These are phyloP conservation scores for Sclerotinia glacialis DNA, from an alignment of 2,329 filamentous ascomycete species.

Conservation along the genomic window DNA sequence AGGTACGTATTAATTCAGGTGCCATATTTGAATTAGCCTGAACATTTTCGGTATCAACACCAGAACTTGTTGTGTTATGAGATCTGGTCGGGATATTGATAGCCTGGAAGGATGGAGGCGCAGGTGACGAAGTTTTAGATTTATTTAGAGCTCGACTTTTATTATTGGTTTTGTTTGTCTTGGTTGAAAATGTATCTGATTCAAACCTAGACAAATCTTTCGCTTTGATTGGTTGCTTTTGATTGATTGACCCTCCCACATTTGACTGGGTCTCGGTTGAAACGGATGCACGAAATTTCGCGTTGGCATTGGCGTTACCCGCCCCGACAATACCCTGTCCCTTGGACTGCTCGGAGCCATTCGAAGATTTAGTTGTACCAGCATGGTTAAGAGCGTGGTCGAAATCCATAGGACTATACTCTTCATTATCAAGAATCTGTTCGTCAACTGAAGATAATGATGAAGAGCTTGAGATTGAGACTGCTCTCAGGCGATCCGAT, in stretches of 20 bases:
- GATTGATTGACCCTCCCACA: slow-evolving; percentile 25
- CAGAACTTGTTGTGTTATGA: slow-evolving; percentile 21
- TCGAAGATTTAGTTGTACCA: slow-evolving; percentile 18
- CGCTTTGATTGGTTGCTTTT: slow-evolving; percentile 33
- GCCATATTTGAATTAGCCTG: slow-evolving; percentile 22
- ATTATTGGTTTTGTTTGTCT: slow-evolving; percentile 20
- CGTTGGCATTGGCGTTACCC: slow-evolving; percentile 28
- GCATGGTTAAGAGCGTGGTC: slow-evolving; percentile 20
- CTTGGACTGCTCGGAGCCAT: slow-evolving; percentile 18
- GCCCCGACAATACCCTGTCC: slow-evolving; percentile 14
- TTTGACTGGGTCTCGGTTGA: slow-evolving; percentile 33
- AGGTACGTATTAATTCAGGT: slow-evolving; percentile 25
- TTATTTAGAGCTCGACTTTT: slow-evolving; percentile 18
- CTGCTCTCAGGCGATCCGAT: slow-evolving; percentile 25
- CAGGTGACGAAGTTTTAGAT: slow-evolving; percentile 24
- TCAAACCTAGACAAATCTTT: slow-evolving; percentile 32
- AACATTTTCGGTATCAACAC: slow-evolving; percentile 6
- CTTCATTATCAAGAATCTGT: slow-evolving; percentile 29
- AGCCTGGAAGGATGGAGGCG: slow-evolving; percentile 26
- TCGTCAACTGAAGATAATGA: slow-evolving; percentile 42
- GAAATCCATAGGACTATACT: slow-evolving; percentile 22
- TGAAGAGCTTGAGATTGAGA: slow-evolving; percentile 40
- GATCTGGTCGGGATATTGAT: slow-evolving; percentile 24
- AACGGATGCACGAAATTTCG: slow-evolving; percentile 30
- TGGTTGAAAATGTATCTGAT: slow-evolving; percentile 34